Evolutionary conservation across 2,329 filamentous ascomycete genomes (phyloP).

Genomic region (Botryosphaeria agaves): DNA sequence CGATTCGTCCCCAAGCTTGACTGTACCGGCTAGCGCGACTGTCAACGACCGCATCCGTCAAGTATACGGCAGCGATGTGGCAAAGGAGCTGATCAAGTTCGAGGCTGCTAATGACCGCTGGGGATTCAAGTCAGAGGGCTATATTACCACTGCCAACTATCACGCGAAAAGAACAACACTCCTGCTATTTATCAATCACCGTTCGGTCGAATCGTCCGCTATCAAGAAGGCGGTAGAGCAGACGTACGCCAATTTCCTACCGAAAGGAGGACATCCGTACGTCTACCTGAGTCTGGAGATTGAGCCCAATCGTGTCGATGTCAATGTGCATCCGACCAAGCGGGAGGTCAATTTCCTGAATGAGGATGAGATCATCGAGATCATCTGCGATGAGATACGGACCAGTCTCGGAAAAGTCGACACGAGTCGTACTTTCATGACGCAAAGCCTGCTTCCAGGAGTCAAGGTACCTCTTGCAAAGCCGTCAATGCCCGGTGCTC

Average conservation of each 20-base stretch:
- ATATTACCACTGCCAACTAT: conserved; percentile 87
- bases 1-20: conserved; percentile 66
- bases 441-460: conserved; percentile 73
- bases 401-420: conserved; percentile 71
- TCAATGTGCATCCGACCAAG: conserved; percentile 96
- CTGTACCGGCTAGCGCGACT: conserved; percentile 55
- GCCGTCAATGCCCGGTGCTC: too few relatives aligned
- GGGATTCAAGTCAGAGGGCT: conserved; percentile 68
- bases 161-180: conserved; percentile 77
- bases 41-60: conserved; percentile 75
- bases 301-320: conserved; percentile 80
- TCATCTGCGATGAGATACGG: conserved; percentile 65
- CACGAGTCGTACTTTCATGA: conserved; percentile 84
- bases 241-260: conserved; percentile 70
- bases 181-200: conserved; percentile 90
- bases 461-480: conserved; percentile 25
- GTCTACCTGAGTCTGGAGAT: conserved; percentile 85
- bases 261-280: conserved; percentile 89
- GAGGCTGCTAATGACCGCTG: conserved; percentile 54
- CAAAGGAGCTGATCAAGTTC: conserved; percentile 75
- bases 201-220: conserved; percentile 73
- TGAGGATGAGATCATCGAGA: conserved; percentile 86
- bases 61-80: conserved; percentile 68
- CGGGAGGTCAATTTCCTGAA: conserved; percentile 94
- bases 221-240: conserved; percentile 87